Evolutionary conservation across 176 grass and related monocot species (phyloP).

Genomic region (Alloteropsis semialata): DNA sequence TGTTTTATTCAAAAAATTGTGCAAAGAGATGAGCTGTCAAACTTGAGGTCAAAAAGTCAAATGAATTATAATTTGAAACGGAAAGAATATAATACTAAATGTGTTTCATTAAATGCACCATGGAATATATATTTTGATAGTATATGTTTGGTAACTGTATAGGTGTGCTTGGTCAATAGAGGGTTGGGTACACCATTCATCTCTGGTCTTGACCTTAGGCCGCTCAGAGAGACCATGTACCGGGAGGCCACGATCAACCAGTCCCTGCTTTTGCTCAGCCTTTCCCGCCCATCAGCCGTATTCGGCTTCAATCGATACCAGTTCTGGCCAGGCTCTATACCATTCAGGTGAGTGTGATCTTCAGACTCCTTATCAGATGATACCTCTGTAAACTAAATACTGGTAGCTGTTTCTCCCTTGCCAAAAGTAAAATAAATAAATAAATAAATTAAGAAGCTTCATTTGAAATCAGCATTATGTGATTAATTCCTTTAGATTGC

Average conservation of each 20-base stretch:
- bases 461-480: background rate
- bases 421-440: too few relatives aligned
- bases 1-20: too few relatives aligned
- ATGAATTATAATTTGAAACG: too few relatives aligned
- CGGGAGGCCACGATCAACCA: constrained; percentile 33
- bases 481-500: background rate
- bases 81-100: too few relatives aligned
- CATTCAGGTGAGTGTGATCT: background rate
- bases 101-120: too few relatives aligned
- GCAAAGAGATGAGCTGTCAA: too few relatives aligned
- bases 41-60: too few relatives aligned
- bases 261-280: constrained; percentile 27
- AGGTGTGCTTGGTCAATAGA: constrained; percentile 53
- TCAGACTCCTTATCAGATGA: background rate
- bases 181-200: constrained; percentile 53
- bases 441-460: too few relatives aligned
- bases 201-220: constrained; percentile 49
- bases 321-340: background rate
- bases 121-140: too few relatives aligned
- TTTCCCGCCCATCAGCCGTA: background rate
- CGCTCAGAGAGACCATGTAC: constrained; percentile 33
- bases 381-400: background rate
- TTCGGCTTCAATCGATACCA: constrained; percentile 24
- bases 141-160: too few relatives aligned
- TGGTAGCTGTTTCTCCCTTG: background rate